A percentile compares a stretch with the other conserved stretches of the same genome.
These are phyloP conservation scores for Hyphodiscus hymeniophilus DNA, from an alignment of 495 filamentous ascomycete genomes.

Conservation along the genomic window DNA sequence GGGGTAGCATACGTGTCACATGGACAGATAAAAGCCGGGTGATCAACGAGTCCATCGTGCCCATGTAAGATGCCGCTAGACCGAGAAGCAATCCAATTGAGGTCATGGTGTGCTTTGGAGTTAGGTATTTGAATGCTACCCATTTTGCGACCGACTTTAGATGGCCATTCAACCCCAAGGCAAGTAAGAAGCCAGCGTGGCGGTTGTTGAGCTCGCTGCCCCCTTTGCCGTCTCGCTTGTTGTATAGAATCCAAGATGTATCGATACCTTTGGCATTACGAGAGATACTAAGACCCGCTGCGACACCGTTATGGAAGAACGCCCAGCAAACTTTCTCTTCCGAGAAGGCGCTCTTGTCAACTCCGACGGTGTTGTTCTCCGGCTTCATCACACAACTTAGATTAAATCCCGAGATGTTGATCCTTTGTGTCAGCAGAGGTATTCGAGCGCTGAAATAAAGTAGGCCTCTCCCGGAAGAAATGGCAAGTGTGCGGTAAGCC, in stretches of 20 bases:
- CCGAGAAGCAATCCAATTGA: constrained; percentile 92
- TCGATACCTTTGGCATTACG: constrained; percentile 88
- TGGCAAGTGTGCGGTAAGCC: constrained; percentile 77
- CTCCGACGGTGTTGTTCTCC: constrained; percentile 77
- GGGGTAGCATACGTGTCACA: constrained; percentile 86
- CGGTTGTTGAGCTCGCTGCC: constrained; percentile 77
- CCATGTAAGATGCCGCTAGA: constrained; percentile 84
- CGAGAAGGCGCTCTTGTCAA: constrained; percentile 71
- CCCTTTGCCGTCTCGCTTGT: constrained; percentile 94
- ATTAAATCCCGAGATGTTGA: constrained; percentile 78
- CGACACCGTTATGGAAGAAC: constrained; percentile 94
- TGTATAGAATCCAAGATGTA: constrained; percentile 96
- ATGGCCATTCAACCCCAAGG: constrained; percentile 91
- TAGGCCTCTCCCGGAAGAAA: constrained; percentile 76
- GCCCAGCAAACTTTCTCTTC: constrained; percentile 98
- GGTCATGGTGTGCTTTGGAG: constrained; percentile 97
- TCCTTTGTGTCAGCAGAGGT: constrained; percentile 84
- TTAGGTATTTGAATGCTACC: constrained; percentile 97
- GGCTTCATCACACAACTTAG: constrained; percentile 85
- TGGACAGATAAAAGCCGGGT: constrained; percentile 96
- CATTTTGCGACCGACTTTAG: constrained; percentile 89
- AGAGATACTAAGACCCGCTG: constrained; percentile 83
- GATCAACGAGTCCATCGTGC: constrained; percentile 92
- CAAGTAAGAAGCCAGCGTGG: constrained; percentile 88
- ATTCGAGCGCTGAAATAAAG: constrained; percentile 75